phyloP scores from a whole-genome alignment of 2,329 filamentous ascomycete genomes.

The Trichothecium sympodiale region DNA sequence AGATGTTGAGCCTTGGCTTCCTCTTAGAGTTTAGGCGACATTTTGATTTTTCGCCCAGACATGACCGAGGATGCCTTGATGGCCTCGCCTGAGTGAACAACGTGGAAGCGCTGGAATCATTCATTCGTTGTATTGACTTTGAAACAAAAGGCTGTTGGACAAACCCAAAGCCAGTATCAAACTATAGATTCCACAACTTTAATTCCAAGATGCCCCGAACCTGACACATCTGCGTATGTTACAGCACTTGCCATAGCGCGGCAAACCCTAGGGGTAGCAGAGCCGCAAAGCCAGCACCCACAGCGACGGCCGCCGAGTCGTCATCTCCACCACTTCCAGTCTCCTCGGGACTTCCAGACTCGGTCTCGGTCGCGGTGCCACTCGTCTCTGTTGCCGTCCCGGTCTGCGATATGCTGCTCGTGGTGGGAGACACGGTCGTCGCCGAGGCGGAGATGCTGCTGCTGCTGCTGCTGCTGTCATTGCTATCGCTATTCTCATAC shows the following conservation, averaged over 20 bases:
- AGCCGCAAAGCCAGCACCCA: background rate
- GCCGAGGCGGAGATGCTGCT: background rate
- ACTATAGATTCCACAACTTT: no score
- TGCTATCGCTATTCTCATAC: conserved; percentile 12
- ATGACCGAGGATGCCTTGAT: no score
- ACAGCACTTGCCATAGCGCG: conserved; percentile 2
- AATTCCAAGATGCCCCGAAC: no score
- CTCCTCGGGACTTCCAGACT: background rate
- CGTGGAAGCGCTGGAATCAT: no score
- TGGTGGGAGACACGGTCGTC: background rate
- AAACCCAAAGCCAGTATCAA: no score
- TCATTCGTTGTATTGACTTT: no score
- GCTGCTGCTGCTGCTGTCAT: background rate
- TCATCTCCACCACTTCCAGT: background rate
- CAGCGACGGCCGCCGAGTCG: background rate
- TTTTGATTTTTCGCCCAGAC: no score
- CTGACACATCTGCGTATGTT: background rate
- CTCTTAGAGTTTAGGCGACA: conserved; percentile 6
- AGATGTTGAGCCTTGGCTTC: conserved; percentile 8
- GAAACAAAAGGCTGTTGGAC: no score
- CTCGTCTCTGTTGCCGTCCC: background rate
- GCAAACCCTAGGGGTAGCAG: background rate
- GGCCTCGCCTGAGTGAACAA: no score
- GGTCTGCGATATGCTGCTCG: background rate
- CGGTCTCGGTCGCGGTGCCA: background rate